Percentiles rank a stretch among this genome's conserved stretches.
Evolutionary conservation across 2,329 filamentous ascomycete species (phyloP).

Genomic region (Cryphonectria nitschkei): DNA sequence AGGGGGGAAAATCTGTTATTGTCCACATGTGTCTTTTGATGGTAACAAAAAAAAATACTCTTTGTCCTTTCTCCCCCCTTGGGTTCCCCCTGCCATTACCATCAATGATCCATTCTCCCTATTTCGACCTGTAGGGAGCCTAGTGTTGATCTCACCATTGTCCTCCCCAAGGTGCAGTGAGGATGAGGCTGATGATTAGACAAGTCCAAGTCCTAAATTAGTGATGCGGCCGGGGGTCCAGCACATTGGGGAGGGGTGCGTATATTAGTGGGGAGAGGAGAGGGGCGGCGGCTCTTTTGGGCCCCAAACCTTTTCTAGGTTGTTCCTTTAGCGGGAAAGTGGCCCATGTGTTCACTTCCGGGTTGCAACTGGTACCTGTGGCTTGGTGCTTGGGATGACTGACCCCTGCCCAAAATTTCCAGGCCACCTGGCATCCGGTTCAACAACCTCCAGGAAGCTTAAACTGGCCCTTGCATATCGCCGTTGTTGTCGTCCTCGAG

Average conservation of each 20-base stretch:
- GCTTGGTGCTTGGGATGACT: constrained; percentile 10
- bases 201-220: neutral
- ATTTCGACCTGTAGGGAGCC: constrained; percentile 1
- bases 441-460: constrained; percentile 22
- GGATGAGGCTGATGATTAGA: constrained; percentile 10
- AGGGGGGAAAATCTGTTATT: neutral
- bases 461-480: constrained; percentile 8
- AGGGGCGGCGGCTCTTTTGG: neutral
- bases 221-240: too few relatives aligned
- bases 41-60: neutral
- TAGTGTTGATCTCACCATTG: neutral
- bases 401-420: constrained; percentile 37
- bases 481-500: constrained; percentile 2
- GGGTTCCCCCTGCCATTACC: too few relatives aligned
- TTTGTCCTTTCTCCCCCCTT: too few relatives aligned
- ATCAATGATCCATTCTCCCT: neutral
- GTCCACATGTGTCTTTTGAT: neutral
- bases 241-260: neutral
- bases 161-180: neutral
- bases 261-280: neutral
- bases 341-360: constrained; percentile 18
- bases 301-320: neutral
- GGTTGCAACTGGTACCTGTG: neutral
- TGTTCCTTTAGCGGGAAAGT: constrained; percentile 5
- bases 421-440: constrained; percentile 41